Conservation (phyloP, 257 asterid genomes). For the Leptodermis oblonga region DNA sequence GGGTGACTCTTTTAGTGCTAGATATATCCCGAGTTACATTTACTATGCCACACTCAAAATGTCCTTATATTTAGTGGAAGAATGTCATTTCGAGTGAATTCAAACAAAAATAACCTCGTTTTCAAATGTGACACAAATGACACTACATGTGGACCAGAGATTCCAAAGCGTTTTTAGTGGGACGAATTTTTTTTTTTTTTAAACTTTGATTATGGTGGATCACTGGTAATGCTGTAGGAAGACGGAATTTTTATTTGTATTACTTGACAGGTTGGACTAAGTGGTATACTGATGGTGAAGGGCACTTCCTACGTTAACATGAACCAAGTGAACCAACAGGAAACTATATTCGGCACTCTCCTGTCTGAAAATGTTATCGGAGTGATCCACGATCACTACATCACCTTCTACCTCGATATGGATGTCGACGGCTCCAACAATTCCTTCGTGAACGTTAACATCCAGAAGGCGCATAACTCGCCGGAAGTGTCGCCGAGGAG, state of each 20-base stretch:
- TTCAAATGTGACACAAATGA: too few species aligned
- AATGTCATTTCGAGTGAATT: too few species aligned
- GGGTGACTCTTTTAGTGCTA: too few species aligned
- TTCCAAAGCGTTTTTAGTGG: too few species aligned
- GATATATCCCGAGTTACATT: too few species aligned
- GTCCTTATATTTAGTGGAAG: too few species aligned
- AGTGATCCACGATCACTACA: slow-evolving; percentile 85
- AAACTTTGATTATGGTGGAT: too few species aligned
- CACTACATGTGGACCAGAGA: too few species aligned
- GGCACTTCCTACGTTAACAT: slow-evolving; percentile 68
- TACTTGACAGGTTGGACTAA: slow-evolving; percentile 58
- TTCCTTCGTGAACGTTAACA: slow-evolving; percentile 83
- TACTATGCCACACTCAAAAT: too few species aligned
- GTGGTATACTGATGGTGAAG: slow-evolving; percentile 89
- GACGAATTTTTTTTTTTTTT: too few species aligned
- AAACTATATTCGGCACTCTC: slow-evolving; percentile 67
- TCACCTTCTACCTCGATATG: slow-evolving; percentile 88
- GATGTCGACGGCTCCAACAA: slow-evolving; percentile 73
- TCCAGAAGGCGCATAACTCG: slow-evolving; percentile 50
- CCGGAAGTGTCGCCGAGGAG: slow-evolving; percentile 61
- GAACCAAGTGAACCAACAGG: slow-evolving; percentile 65
- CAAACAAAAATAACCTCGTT: too few species aligned
- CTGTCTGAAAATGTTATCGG: slow-evolving; percentile 79
- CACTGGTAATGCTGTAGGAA: not conserved
- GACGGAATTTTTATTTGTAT: not conserved